phyloP scores from a whole-genome alignment of 2,329 filamentous ascomycete species.

The Tolypocladium nubicola region DNA sequence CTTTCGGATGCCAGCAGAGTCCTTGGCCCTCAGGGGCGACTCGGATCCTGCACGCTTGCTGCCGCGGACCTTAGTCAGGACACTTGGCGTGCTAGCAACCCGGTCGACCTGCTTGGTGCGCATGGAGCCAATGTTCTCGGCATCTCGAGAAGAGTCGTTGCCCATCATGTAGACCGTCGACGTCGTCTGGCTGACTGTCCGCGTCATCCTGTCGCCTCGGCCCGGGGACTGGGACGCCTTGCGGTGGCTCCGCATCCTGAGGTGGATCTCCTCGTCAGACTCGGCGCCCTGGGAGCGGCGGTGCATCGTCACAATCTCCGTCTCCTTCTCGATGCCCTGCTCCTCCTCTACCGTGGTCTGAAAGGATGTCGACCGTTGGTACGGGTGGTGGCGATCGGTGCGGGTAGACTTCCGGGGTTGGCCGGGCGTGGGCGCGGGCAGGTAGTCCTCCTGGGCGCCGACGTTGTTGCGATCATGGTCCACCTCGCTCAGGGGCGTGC shows the following conservation, averaged over 20 bases:
- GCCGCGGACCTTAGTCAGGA: slow-evolving; percentile 55
- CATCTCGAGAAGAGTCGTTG: slow-evolving; percentile 59
- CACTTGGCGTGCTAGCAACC: slow-evolving; percentile 41
- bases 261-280: slow-evolving; percentile 72
- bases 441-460: slow-evolving; percentile 73
- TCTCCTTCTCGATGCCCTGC: slow-evolving; percentile 43
- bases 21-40: slow-evolving; percentile 38
- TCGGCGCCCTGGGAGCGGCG: slow-evolving; percentile 54
- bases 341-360: slow-evolving; percentile 35
- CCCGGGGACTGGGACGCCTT: slow-evolving; percentile 55
- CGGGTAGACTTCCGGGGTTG: slow-evolving; percentile 86
- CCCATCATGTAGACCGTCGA: slow-evolving; percentile 57
- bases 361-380: slow-evolving; percentile 46
- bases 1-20: slow-evolving; percentile 48
- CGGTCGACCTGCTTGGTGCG: slow-evolving; percentile 50
- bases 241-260: slow-evolving; percentile 60
- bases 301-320: slow-evolving; percentile 50
- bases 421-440: slow-evolving; percentile 89
- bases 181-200: slow-evolving; percentile 68
- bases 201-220: slow-evolving; percentile 44
- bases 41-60: slow-evolving; percentile 41
- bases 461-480: slow-evolving; percentile 64
- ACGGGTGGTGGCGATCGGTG: slow-evolving; percentile 65
- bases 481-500: slow-evolving; percentile 88
- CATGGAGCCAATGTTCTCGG: slow-evolving; percentile 55